Percentiles rank a stretch among this genome's conserved stretches.
These are phyloP conservation scores for Zasmidium angulare DNA, from an alignment of 2,329 filamentous ascomycete genomes.

Conservation along the genomic window DNA sequence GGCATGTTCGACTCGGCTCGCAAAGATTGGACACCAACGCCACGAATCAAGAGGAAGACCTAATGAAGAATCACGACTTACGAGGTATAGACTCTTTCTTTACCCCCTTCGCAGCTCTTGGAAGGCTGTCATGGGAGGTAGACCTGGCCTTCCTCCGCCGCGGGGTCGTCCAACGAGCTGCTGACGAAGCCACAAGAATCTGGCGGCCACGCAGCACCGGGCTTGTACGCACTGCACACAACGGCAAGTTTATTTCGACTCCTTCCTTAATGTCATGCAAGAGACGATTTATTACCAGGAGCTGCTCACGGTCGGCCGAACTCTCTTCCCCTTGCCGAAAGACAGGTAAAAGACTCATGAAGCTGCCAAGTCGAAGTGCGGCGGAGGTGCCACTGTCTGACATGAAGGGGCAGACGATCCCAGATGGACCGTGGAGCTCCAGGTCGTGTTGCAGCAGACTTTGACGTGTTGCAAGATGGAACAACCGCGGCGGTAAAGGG, in stretches of 20 bases:
- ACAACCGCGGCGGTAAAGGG: constrained; percentile 2
- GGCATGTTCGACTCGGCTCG: constrained; percentile 18
- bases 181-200: neutral
- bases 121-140: neutral
- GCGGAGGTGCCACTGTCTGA: neutral
- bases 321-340: neutral
- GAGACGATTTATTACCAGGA: neutral
- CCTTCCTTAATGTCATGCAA: neutral
- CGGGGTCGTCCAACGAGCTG: neutral
- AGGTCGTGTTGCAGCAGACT: neutral
- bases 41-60: constrained; percentile 17
- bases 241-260: neutral
- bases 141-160: neutral
- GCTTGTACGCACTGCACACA: neutral
- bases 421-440: neutral
- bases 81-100: neutral
- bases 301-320: neutral
- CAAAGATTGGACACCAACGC: constrained; percentile 21
- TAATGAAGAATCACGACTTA: constrained; percentile 6
- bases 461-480: neutral
- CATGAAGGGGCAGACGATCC: neutral
- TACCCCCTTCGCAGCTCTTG: neutral
- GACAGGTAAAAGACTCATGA: neutral
- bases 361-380: neutral
- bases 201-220: neutral